Evolutionary conservation across 108 stramenopile species (phyloP), one percentile per base, ranked within the genome.

Genomic region (Nitzschia putrida): DNA sequence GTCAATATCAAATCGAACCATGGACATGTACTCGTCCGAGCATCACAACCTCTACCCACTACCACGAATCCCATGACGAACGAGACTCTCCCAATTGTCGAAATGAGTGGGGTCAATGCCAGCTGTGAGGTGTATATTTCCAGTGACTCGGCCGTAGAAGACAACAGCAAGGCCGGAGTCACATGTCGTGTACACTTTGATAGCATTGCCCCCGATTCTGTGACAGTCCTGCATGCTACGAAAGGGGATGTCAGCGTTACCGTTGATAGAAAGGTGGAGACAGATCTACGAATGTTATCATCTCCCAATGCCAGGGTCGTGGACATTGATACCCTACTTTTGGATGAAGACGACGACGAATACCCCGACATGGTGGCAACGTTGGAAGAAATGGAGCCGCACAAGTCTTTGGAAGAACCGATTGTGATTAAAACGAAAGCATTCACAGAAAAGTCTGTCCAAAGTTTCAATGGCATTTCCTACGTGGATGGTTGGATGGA

Each of bases 31-130:
- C 47, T 47, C 20, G 82, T 85, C 3, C 50, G 66, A 39, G 68
- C 57, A 34, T 40, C 70, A 6, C 59, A 43, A 24, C 57, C 52
- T 25, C 39, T 43, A 63, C 67, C 77, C 3, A 29, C 41, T 47
- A 57, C 64, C 0, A 58, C 68, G 25, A 79, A 82, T 20, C 53
- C 29, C 1, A 57, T 80, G n/a, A 68, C 74, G 25, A 74, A 74
- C 42, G 67, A 73, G 44, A 37, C 20, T 12, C 29, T 58, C 29
- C 76, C 60, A 14, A 58, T 85, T 11, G 85, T 92, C 2, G 90
- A 95, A 59, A 69, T 95, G 20, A 88, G 89, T 55, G 91, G 93
- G n/a, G 89, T 92, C 41, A 95, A 95, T 73, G 93, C 90, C 44
- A 88, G 86, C 60, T 92, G 86, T 61, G 90, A 95, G 70, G 83